Evolutionary conservation across 148 eudicot genomes (phyloP).

Genomic region (Rhododendron kiyosumense): DNA sequence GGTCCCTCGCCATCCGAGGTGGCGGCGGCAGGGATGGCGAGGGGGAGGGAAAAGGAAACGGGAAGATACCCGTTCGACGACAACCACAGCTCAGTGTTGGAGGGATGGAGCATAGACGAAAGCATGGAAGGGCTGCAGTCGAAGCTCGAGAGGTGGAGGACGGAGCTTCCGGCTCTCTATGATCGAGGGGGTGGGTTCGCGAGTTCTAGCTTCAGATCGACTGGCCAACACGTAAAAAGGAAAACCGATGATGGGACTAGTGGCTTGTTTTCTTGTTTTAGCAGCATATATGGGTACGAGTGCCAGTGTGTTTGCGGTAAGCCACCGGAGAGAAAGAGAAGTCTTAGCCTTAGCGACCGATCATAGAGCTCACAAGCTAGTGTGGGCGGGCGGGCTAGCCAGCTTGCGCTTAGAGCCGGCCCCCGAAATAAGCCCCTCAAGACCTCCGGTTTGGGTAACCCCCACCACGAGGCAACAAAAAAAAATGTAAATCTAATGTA

Average conservation of each 20-base stretch:
- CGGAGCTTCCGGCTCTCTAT: slow-evolving; percentile 9
- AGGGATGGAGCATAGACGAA: slow-evolving; percentile 48
- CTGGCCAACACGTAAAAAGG: slow-evolving; percentile 4
- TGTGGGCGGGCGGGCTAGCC: background rate
- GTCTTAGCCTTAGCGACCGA: background rate
- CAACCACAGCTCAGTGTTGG: slow-evolving; percentile 34
- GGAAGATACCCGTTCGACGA: slow-evolving; percentile 35
- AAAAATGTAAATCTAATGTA: too few species aligned
- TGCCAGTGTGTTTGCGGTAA: slow-evolving; percentile 39
- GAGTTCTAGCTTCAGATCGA: slow-evolving; percentile 21
- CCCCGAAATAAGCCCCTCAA: too few species aligned
- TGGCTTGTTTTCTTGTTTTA: slow-evolving; percentile 36
- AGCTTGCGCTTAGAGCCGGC: too few species aligned
- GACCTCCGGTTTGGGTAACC: too few species aligned
- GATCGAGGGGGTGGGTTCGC: slow-evolving; percentile 1
- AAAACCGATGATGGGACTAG: background rate
- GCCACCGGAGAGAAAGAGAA: slow-evolving; percentile 17
- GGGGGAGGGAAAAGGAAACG: slow-evolving; percentile 16
- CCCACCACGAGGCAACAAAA: too few species aligned
- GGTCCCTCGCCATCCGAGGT: slow-evolving; percentile 74
- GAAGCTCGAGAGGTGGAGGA: slow-evolving; percentile 61
- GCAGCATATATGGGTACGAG: slow-evolving; percentile 34
- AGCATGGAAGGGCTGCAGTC: slow-evolving; percentile 57
- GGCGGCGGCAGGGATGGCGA: slow-evolving; percentile 41
- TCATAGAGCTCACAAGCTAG: slow-evolving; percentile 12